Evolutionary conservation across 2,329 filamentous ascomycete species (phyloP), one percentile per base, ranked within the genome.

Genomic region (Pezicula radicicola): DNA sequence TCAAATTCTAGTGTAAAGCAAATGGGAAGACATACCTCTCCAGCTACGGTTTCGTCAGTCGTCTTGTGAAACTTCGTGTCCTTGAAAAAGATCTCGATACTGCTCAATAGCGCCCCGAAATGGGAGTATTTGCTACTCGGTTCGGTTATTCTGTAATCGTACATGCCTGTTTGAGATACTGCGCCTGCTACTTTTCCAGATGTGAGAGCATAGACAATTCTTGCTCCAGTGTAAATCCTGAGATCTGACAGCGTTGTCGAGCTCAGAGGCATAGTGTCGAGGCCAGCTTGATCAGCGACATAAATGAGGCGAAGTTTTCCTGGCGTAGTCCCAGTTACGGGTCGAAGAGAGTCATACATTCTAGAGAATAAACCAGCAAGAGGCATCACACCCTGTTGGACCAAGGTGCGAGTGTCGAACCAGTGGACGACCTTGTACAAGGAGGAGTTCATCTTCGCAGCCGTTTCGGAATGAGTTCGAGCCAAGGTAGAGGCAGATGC

Each of bases 141-240:
- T 66, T 39, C 69, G 36, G 70, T 72, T 55, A 79, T 77, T 59
- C 93, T 78, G 69, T 97, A 97, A 67, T 97, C 93, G 65, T 89
- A 95, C 37, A 92, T 79, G 55, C 89, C 85, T 7, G 89, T 96
- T 72, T 97, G 93, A 1, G 87, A 77, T n/a, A 96, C 82, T 1
- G 92, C 87, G 36, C 94, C 94, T 2, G 92, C 93, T n/a, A 97
- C 89, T 55, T 83, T 82, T 21, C 90, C 76, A 1, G 88, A 85
- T 16, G 91, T 88, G 50, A 99, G 77, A 3, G 91, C 92, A 68
- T 97, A 96, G 47, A 95, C 78, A 51, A 97, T 77, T 48, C 91
- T 83, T 2, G 91, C 87, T 27, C 87, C 83, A 2, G 88, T 89
- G 68, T 91, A 89, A 48, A 95, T 80, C 43, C 92, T 84, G 52